A percentile compares a stretch with the other conserved stretches of the same genome.
Conservation (phyloP, 2,329 filamentous ascomycete species). For the Aspergillus sp. region DNA sequence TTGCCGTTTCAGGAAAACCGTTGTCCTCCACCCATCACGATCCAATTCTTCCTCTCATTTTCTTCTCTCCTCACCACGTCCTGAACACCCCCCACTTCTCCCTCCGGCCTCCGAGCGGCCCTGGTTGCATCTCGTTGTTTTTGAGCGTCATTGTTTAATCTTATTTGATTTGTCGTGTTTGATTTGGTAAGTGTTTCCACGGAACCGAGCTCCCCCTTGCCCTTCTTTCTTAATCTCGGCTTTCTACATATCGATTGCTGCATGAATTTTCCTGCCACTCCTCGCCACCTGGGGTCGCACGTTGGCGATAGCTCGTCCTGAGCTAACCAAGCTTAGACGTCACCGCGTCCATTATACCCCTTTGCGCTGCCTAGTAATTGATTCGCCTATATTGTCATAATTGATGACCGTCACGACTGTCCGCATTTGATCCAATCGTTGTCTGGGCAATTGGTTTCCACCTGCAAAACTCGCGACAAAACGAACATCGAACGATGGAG, state of each 20-base stretch:
- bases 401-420: constrained; percentile 22
- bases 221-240: background rate
- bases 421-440: constrained; percentile 4
- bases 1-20: constrained; percentile 35
- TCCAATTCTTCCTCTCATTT: constrained; percentile 25
- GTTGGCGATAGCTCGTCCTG: background rate
- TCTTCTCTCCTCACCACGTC: constrained; percentile 6
- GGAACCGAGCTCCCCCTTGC: background rate
- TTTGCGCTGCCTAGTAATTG: constrained; percentile 10
- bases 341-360: constrained; percentile 17
- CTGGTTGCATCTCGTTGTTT: constrained; percentile 27
- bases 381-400: constrained; percentile 15
- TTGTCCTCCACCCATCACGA: constrained; percentile 21
- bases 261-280: background rate
- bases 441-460: constrained; percentile 3
- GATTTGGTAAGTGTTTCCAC: constrained; percentile 14
- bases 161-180: constrained; percentile 18
- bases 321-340: constrained; percentile 9
- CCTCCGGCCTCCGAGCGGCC: constrained; percentile 15
- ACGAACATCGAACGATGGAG: constrained; percentile 39
- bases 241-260: background rate
- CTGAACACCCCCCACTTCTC: constrained; percentile 14
- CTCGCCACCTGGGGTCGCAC: background rate
- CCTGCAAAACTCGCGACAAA: constrained; percentile 8
- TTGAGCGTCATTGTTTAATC: constrained; percentile 24